Conservation (phyloP, 495 filamentous ascomycete species). For the Usnea hakonensis region DNA sequence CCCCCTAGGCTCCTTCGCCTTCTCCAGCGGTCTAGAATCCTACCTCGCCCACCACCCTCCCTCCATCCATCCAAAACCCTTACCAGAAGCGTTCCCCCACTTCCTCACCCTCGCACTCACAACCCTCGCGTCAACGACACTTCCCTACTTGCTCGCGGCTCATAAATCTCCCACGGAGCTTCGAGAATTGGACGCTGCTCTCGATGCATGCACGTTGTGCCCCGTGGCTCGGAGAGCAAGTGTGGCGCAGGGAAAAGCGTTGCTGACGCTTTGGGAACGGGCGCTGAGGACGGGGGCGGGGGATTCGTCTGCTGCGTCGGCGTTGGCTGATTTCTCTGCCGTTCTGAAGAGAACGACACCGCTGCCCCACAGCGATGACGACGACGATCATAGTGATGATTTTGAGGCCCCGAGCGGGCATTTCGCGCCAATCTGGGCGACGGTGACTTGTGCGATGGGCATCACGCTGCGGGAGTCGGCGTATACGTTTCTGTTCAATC, state of each 20-base stretch:
- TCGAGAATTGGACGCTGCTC: constrained; percentile 64
- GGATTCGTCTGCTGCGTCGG: constrained; percentile 6
- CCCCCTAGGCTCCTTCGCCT: constrained; percentile 93
- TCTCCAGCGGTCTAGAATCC: constrained; percentile 88
- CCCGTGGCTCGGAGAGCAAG: constrained; percentile 80
- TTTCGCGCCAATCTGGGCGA: constrained; percentile 73
- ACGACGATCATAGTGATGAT: constrained; percentile 24
- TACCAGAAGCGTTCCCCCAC: constrained; percentile 47
- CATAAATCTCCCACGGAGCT: constrained; percentile 53
- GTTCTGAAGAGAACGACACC: constrained; percentile 28
- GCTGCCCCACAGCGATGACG: constrained; percentile 6
- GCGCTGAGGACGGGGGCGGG: constrained; percentile 41
- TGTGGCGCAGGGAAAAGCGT: constrained; percentile 72
- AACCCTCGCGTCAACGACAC: constrained; percentile 66
- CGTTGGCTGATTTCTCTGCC: constrained; percentile 31
- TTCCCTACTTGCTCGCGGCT: constrained; percentile 78
- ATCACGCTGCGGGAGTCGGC: constrained; percentile 58
- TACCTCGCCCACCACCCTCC: constrained; percentile 71
- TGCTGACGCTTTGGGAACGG: constrained; percentile 84
- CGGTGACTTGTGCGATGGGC: constrained; percentile 55
- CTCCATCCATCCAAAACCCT: constrained; percentile 34
- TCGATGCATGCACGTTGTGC: constrained; percentile 81
- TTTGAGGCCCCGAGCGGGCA: constrained; percentile 49
- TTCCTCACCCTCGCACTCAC: constrained; percentile 75
- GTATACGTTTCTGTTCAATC: constrained; percentile 80